A percentile compares a stretch with the other conserved stretches of the same genome.
Conservation (phyloP, 148 eudicot species). For the Pharnaceum exiguum region DNA sequence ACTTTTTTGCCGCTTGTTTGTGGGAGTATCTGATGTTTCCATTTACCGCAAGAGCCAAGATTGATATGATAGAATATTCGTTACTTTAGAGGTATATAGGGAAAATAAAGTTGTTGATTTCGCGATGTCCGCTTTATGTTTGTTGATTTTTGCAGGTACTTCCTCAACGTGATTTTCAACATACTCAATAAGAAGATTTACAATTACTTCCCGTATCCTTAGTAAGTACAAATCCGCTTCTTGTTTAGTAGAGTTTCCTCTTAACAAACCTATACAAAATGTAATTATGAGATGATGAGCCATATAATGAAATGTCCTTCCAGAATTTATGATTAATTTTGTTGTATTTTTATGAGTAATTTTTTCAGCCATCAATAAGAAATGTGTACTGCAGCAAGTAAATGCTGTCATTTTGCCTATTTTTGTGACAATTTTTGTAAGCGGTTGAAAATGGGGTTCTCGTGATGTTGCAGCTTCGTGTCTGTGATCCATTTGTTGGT, state of each 20-base stretch:
- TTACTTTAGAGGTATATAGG: no score
- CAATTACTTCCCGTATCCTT: slow-evolving; percentile 99
- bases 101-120: no score
- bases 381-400: not conserved
- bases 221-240: slow-evolving; percentile 43
- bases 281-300: no score
- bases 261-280: not conserved
- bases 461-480: slow-evolving; percentile 60
- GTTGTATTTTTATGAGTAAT: no score
- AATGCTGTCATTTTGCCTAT: not conserved
- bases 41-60: no score
- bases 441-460: slow-evolving; percentile 12
- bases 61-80: no score
- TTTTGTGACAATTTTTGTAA: not conserved
- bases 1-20: no score
- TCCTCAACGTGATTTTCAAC: slow-evolving; percentile 94
- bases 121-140: not conserved
- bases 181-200: slow-evolving; percentile 98
- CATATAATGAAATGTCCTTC: no score
- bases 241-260: not conserved
- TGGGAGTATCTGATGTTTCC: no score
- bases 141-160: slow-evolving; percentile 79
- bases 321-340: no score
- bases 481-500: slow-evolving; percentile 87
- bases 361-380: no score